Base-by-base conservation (phyloP, 2,329 filamentous ascomycete genomes). In the Beauveria varroae region DNA sequence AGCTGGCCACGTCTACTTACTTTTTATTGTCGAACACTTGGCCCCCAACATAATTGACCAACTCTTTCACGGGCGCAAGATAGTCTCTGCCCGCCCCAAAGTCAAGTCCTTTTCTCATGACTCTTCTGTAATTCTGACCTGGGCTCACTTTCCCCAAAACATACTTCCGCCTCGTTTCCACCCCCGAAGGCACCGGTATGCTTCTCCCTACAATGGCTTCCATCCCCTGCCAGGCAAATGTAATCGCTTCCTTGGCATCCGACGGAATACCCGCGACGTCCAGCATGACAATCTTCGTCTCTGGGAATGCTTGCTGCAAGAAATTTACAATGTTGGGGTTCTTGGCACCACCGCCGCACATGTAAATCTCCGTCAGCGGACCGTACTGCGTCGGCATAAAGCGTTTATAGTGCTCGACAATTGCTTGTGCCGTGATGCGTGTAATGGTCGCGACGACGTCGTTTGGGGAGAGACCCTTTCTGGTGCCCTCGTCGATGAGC, bases 151-250 rank as follows among this genome's bases (percentile, higher is more conserved):
- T 84, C 3, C 83, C 83, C 5, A 85, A 74, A 1, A 85, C 76
- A 65, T 79, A 81, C 52, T 76, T 73, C 61, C 72, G 69, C 34
- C 78, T 72, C 24, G 80, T 82, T 71, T 85, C 81, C 2, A 83
- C 81, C 8, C 78, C 72, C 58, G 67, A 67, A 2, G 82, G 82
- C 9, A 86, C 79, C 1, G 78, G 80, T 52, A 85, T 81, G 30
- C 76, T 78, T 18, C 83, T 75, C 8, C 81, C 82, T 0, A 84
- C 77, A 18, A 86, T 68, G 2, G 82, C 80, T 67, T 86, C 82
- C 77, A 86, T 81, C 3, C 78, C 83, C 69, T 85, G 81, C 78
- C 81, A 84, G 4, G 84, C 83, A 67, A 86, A 85, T 5, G 67
- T 69, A 41, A 71, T 65, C 30, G 82, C 81, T 68, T 86, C 83